Base-by-base conservation (phyloP, 306 rosid species). In the Prosopis cineraria region DNA sequence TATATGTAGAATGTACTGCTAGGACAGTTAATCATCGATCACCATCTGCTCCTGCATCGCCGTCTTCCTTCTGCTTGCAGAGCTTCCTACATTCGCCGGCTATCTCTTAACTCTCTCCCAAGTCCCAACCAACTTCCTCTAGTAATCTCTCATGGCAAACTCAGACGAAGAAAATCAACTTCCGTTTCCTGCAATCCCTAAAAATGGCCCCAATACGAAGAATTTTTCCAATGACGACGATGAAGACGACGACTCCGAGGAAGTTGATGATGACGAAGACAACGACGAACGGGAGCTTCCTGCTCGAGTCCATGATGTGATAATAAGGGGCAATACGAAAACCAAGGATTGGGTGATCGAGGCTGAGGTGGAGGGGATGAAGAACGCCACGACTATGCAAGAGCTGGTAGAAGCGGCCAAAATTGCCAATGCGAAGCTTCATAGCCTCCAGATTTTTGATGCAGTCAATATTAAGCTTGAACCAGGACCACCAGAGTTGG, bases 291-390 rank as follows among this genome's bases (percentile, higher is more conserved):
- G 56, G 27, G 86, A 80, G 37, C 85, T 93, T 14, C 86, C 84
- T 22, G 84, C 93, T 80, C 87, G 97, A 70, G 99, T 93, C 76
- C 98, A 96, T 77, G 97, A 96, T 68, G 82, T 96, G 7, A 25
- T 93, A 70, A 88, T 96, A 73, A 91, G 86, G 75, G 99, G 99
- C 19, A 96, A 91, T 85, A 70, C 83, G 20, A 89, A 81, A 86
- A 93, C 99, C 29, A 96, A 91, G 84, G 99, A 90, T 6, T 84
- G 88, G 83, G 73, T 96, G 75, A 91, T 96, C 56, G 93, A 93
- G 78, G 94, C 91, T 8, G 96, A 96, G 77, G 77, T 96, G 59
- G 89, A 87, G 74, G 87, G 63, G 24, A 47, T 96, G 47, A 84
- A 77, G 88, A 83, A 79, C 13, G 97, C 91, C 8, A 29, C 84